phyloP scores from a whole-genome alignment of 768 basidiomycete species.

The Leucocoprinus sp. region DNA sequence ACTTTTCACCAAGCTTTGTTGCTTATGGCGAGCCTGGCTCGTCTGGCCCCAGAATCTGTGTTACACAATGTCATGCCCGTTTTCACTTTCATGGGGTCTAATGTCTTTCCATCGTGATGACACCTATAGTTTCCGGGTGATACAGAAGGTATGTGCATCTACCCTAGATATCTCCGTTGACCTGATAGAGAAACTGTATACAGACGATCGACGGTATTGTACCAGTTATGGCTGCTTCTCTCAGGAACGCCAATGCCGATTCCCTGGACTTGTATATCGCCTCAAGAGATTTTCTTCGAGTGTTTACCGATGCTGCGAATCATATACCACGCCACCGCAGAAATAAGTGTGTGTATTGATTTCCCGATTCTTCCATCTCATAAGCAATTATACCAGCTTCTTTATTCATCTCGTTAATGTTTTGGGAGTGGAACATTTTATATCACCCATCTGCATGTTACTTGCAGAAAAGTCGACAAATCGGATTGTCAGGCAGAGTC shows the following conservation, averaged over 20 bases:
- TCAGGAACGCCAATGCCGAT: constrained; percentile 48
- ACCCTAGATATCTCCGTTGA: not conserved
- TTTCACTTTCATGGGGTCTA: constrained; percentile 99
- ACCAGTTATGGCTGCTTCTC: constrained; percentile 81
- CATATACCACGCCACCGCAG: constrained; percentile 92
- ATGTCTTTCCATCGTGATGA: constrained; percentile 96
- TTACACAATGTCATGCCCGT: constrained; percentile 96
- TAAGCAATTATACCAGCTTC: constrained; percentile 48
- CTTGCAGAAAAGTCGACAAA: constrained; percentile 73
- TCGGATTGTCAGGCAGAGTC: constrained; percentile 53
- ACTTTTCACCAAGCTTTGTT: constrained; percentile 90
- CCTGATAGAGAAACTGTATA: constrained; percentile 6
- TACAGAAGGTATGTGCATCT: constrained; percentile 62
- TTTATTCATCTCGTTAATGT: constrained; percentile 82
- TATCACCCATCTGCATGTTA: constrained; percentile 77
- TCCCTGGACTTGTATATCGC: constrained; percentile 57
- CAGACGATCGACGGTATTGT: constrained; percentile 92
- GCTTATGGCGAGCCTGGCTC: constrained; percentile 76
- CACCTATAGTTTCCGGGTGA: constrained; percentile 88
- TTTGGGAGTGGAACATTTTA: constrained; percentile 72
- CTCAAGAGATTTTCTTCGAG: constrained; percentile 74
- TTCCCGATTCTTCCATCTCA: not conserved
- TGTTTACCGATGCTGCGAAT: constrained; percentile 89
- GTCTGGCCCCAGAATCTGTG: constrained; percentile 82
- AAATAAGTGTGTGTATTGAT: constrained; percentile 50